A percentile compares a stretch with the other conserved stretches of the same genome.
phyloP scores from a whole-genome alignment of 306 rosid genomes.

The Corylus avellana region DNA sequence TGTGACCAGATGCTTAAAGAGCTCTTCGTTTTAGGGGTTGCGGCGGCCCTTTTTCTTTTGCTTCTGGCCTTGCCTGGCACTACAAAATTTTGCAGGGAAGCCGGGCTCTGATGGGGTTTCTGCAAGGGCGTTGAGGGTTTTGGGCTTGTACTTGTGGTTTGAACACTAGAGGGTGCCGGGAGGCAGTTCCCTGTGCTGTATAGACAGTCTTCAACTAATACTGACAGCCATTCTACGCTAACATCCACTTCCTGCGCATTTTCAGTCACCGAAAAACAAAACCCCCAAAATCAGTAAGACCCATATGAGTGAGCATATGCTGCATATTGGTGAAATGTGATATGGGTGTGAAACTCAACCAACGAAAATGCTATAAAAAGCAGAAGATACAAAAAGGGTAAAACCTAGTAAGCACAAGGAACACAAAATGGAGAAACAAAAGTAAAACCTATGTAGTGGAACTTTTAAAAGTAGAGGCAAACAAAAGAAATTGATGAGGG shows the following conservation, averaged over 20 bases:
- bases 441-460: conserved; percentile 8
- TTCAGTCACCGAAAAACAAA: neutral
- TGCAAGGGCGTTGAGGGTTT: conserved; percentile 41
- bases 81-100: conserved; percentile 35
- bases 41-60: conserved; percentile 59
- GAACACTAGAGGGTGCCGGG: conserved; percentile 36
- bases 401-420: conserved; percentile 18
- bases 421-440: neutral
- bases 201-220: conserved; percentile 72
- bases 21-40: conserved; percentile 41
- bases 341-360: neutral
- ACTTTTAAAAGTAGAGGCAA: conserved; percentile 13
- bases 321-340: neutral
- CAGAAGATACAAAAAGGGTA: neutral
- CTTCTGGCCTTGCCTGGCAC: conserved; percentile 77
- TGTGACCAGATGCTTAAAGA: conserved; percentile 44
- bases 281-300: conserved; percentile 18
- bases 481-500: conserved; percentile 6
- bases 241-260: conserved; percentile 59
- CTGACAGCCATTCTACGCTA: conserved; percentile 74
- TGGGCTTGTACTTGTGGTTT: conserved; percentile 24
- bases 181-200: conserved; percentile 56
- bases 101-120: conserved; percentile 24
- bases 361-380: conserved; percentile 9
- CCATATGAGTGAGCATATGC: neutral